Conservation (phyloP, 2,329 filamentous ascomycete genomes). For the Pseudocercospora cruenta region DNA sequence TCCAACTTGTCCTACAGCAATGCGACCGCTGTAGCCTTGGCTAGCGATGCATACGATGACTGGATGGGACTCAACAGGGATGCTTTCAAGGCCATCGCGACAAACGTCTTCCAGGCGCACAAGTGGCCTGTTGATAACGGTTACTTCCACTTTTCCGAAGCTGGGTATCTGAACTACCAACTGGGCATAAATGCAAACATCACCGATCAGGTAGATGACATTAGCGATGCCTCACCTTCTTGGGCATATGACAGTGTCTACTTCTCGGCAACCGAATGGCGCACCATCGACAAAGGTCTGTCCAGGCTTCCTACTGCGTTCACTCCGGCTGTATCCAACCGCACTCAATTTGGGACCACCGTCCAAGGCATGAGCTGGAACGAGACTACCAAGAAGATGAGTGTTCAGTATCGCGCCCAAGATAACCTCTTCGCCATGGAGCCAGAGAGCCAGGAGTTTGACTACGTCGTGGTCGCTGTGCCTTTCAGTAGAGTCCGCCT, state of each 20-base stretch:
- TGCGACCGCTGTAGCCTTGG: constrained; percentile 43
- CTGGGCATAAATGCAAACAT: constrained; percentile 59
- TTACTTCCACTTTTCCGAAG: constrained; percentile 68
- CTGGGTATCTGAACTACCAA: constrained; percentile 63
- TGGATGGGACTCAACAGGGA: constrained; percentile 40
- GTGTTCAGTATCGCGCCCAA: constrained; percentile 60
- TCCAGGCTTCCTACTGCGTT: constrained; percentile 66
- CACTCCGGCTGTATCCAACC: constrained; percentile 61
- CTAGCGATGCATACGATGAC: constrained; percentile 45
- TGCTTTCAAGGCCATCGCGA: constrained; percentile 40
- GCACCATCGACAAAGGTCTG: constrained; percentile 66
- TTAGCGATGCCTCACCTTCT: constrained; percentile 53
- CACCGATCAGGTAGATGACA: constrained; percentile 57
- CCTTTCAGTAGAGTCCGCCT: constrained; percentile 68
- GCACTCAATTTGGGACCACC: constrained; percentile 60
- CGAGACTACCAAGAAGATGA: constrained; percentile 56
- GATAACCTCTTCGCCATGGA: constrained; percentile 48
- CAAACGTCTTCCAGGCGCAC: constrained; percentile 57
- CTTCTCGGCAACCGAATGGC: constrained; percentile 62
- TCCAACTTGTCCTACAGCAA: constrained; percentile 35
- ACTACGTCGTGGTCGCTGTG: constrained; percentile 68
- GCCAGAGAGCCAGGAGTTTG: constrained; percentile 57
- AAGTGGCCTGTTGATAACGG: constrained; percentile 58
- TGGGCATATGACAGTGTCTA: constrained; percentile 62
- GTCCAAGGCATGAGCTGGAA: constrained; percentile 62